phyloP scores from a whole-genome alignment of 306 rosid species.

The Prinsepia uniflora region DNA sequence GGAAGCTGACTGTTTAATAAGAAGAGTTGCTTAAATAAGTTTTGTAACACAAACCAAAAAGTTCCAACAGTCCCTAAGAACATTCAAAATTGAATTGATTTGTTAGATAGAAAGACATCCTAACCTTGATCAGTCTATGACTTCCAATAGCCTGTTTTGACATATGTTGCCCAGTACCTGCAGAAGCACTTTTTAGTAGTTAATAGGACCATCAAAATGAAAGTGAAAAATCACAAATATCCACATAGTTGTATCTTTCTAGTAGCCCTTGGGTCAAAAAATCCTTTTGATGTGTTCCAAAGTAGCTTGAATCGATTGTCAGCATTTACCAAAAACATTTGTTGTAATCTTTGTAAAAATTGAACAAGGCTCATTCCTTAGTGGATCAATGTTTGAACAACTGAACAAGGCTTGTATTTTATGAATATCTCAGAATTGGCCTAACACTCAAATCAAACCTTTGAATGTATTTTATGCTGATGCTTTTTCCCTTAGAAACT shows the following conservation, averaged over 20 bases:
- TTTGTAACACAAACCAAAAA: background rate
- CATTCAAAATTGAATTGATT: background rate
- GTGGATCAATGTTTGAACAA: too few species aligned
- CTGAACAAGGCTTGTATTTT: too few species aligned
- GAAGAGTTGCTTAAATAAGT: slow-evolving; percentile 21
- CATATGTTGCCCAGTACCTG: slow-evolving; percentile 84
- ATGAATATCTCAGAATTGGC: too few species aligned
- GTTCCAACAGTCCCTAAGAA: background rate
- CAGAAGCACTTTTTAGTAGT: slow-evolving; percentile 24
- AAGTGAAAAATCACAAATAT: slow-evolving; percentile 18
- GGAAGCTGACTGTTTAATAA: slow-evolving; percentile 79
- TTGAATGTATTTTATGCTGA: too few species aligned
- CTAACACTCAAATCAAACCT: too few species aligned
- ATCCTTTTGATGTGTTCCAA: slow-evolving; percentile 81
- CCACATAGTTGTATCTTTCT: slow-evolving; percentile 72
- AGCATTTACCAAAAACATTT: slow-evolving; percentile 96
- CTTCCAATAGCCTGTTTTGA: slow-evolving; percentile 62
- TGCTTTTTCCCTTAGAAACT: too few species aligned
- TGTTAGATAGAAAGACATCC: slow-evolving; percentile 18
- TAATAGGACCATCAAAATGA: slow-evolving; percentile 27
- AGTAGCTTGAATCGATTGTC: slow-evolving; percentile 80
- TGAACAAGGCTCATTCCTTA: slow-evolving; percentile 37
- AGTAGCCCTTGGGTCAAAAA: slow-evolving; percentile 94
- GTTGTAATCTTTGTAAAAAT: slow-evolving; percentile 74
- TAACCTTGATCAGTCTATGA: slow-evolving; percentile 84